Percentiles rank a stretch among this genome's conserved stretches.
Conservation (phyloP, 2,329 filamentous ascomycete genomes). For the Paraconiothyrium brasiliense region DNA sequence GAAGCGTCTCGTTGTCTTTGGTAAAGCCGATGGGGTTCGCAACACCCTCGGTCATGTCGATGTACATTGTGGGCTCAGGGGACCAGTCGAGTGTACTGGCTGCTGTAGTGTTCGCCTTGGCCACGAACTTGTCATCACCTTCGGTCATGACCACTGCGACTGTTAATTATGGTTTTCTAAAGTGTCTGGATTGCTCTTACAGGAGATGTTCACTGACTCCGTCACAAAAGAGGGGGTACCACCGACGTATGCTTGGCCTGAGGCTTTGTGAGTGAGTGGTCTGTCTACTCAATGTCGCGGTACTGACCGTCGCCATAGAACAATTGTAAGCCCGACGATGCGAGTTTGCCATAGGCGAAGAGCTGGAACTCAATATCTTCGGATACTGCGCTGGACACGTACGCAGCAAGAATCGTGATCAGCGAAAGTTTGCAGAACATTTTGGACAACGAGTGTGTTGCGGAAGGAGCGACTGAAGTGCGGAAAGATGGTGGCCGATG, state of each 20-base stretch:
- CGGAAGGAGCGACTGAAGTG: slow-evolving; percentile 18
- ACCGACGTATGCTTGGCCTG: slow-evolving; percentile 49
- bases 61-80: slow-evolving; percentile 32
- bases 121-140: slow-evolving; percentile 24
- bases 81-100: slow-evolving; percentile 31
- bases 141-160: slow-evolving; percentile 24
- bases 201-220: slow-evolving; percentile 41
- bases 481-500: background rate
- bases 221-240: slow-evolving; percentile 23
- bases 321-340: slow-evolving; percentile 38
- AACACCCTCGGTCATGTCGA: slow-evolving; percentile 29
- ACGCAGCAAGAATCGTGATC: slow-evolving; percentile 16
- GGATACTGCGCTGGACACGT: slow-evolving; percentile 14
- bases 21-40: slow-evolving; percentile 40
- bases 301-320: slow-evolving; percentile 48
- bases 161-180: slow-evolving; percentile 9
- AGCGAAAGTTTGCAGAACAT: slow-evolving; percentile 22
- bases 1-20: slow-evolving; percentile 23
- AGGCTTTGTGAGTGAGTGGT: slow-evolving; percentile 12
- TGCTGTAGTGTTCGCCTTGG: slow-evolving; percentile 19
- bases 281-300: background rate
- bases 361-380: slow-evolving; percentile 31
- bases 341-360: slow-evolving; percentile 41
- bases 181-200: slow-evolving; percentile 21
- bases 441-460: slow-evolving; percentile 14